Base-by-base conservation (phyloP, 2,329 filamentous ascomycete genomes). In the Aspergillus hiratsukae region DNA sequence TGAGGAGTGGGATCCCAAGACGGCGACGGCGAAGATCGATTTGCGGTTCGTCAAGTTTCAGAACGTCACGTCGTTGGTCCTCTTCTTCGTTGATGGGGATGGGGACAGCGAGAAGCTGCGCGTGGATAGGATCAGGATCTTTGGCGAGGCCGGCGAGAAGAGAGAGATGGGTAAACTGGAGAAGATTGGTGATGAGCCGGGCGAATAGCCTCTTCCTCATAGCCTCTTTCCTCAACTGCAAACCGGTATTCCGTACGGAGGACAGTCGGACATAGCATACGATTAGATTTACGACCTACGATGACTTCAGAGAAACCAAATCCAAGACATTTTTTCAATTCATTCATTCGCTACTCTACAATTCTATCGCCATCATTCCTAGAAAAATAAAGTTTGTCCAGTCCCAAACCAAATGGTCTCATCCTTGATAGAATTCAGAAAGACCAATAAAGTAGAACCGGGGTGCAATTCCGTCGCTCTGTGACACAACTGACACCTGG, bases 41-140 rank as follows among this genome's bases (percentile, higher is more conserved):
- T 77, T 97, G 66, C 89, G 92, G 14, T 97, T 93, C 69, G 94
- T 99, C 76, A 97, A 97, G 78, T 99, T 97, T 80, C 94, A 97
- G 77, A 95, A 91, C 70, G 89, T 97, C 53, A 88, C 86, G 58
- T 94, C 87, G 59, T 71, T 99, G 66, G 88, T 96, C 19, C 66
- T 99, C 10, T 99, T 97, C 72, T 87, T 99, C 35, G 89, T 89
- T 53, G 87, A 95, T 70, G 92, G 91, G 2, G 89, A 93, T 54
- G 87, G 87, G 19, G 87, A 90, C 52, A 84, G 87, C 46, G 92
- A 97, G 71, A 92, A 90, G 79, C 87, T 94, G 56, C 86, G 94
- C 55, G 75, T 99, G 41, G 78, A 81, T 58, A 66, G 78, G 11
- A 61, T 81, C 53, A 70, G 78, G 45, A 79, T 97, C 54, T 87